Evolutionary conservation across 2,329 filamentous ascomycete species (phyloP).

Genomic region (Orbilia ellipsospora): DNA sequence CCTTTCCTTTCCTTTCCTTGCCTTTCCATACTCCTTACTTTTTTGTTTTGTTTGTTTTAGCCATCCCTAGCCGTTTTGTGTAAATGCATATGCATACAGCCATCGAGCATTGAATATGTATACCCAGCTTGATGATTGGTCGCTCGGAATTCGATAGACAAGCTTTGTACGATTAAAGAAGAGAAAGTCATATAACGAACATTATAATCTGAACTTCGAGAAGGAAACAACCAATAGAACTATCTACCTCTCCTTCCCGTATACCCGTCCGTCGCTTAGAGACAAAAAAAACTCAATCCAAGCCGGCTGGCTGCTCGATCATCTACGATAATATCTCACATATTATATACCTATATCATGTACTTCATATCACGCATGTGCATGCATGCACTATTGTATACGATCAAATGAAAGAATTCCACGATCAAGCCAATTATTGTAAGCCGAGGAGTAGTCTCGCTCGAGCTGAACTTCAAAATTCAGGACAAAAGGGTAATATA

Average conservation of each 20-base stretch:
- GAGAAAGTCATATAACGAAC: neutral
- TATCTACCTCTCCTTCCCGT: neutral
- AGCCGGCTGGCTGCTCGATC: too few species aligned
- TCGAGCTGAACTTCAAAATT: too few species aligned
- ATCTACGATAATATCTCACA: neutral
- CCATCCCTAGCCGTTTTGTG: constrained; percentile 5
- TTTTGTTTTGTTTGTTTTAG: neutral
- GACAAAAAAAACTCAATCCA: too few species aligned
- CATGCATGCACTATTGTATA: too few species aligned
- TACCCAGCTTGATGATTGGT: constrained; percentile 14
- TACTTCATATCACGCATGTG: too few species aligned
- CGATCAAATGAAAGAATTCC: constrained; percentile 3
- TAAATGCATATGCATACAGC: neutral
- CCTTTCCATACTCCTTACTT: neutral
- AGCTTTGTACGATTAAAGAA: constrained; percentile 14
- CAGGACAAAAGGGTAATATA: too few species aligned
- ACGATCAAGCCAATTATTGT: too few species aligned
- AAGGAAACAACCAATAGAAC: neutral
- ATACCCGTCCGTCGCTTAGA: neutral
- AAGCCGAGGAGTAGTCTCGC: too few species aligned
- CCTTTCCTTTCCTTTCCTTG: too few species aligned
- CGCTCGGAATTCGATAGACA: neutral
- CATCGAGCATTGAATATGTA: too few species aligned
- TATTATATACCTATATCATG: neutral
- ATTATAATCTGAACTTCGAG: too few species aligned